Conservation (phyloP, 306 rosid genomes). For the Sicyos baderoa region DNA sequence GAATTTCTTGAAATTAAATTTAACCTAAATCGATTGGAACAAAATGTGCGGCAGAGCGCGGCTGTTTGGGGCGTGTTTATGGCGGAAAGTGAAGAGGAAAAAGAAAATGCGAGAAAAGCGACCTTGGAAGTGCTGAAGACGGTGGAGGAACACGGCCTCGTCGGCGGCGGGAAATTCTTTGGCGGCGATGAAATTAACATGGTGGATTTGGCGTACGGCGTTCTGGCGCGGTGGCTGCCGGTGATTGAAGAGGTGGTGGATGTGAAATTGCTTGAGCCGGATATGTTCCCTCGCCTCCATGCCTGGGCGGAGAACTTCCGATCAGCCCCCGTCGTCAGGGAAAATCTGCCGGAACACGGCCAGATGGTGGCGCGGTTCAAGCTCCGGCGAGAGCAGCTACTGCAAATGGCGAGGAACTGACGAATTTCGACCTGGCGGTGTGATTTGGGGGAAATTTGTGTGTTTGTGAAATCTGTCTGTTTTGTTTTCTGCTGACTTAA, state of each 20-base stretch:
- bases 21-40: too few relatives aligned
- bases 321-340: conserved; percentile 31
- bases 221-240: conserved; percentile 13
- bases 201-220: conserved; percentile 29
- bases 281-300: conserved; percentile 30
- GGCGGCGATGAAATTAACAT: conserved; percentile 29
- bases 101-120: conserved; percentile 17
- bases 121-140: conserved; percentile 15
- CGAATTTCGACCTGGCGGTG: too few relatives aligned
- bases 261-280: conserved; percentile 25
- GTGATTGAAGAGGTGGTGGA: conserved; percentile 24
- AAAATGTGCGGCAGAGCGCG: too few relatives aligned
- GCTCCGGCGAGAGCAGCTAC: not conserved
- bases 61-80: not conserved
- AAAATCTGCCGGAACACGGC: conserved; percentile 30
- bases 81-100: conserved; percentile 14
- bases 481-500: too few relatives aligned
- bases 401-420: not conserved
- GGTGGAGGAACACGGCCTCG: conserved; percentile 26
- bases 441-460: too few relatives aligned
- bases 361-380: conserved; percentile 2
- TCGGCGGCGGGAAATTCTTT: conserved; percentile 22
- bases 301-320: conserved; percentile 40
- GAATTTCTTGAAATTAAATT: too few relatives aligned
- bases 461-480: too few relatives aligned